A percentile compares a stretch with the other conserved stretches of the same genome.
Conservation (phyloP, 2,329 filamentous ascomycete species). For the Penicillium sumatraense region DNA sequence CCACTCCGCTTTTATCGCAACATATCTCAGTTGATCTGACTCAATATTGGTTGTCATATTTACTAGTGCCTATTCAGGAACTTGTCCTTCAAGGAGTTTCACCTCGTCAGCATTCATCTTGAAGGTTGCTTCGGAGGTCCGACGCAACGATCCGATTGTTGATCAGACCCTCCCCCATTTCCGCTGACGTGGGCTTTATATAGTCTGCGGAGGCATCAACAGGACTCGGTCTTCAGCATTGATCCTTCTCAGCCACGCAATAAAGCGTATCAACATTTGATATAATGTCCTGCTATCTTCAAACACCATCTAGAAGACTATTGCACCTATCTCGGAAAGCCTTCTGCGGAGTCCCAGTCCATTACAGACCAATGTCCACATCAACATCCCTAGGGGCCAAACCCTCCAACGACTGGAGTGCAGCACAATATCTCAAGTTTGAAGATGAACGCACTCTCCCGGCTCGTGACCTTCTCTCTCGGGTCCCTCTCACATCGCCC, state of each 20-base stretch:
- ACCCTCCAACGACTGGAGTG: conserved; percentile 55
- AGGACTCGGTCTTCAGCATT: too few species aligned
- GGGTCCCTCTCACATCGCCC: conserved; percentile 48
- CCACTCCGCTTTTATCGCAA: not conserved
- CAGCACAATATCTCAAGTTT: conserved; percentile 62
- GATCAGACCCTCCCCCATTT: not conserved
- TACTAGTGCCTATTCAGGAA: not conserved
- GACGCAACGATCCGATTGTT: too few species aligned
- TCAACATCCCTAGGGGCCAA: conserved; percentile 8
- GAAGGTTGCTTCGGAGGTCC: too few species aligned
- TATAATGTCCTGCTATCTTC: conserved; percentile 8
- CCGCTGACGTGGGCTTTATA: not conserved
- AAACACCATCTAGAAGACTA: conserved; percentile 6
- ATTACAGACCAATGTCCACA: conserved; percentile 13
- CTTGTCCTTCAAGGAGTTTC: not conserved
- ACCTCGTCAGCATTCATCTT: not conserved
- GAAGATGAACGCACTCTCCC: conserved; percentile 58
- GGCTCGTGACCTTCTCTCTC: conserved; percentile 58
- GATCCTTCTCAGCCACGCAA: not conserved
- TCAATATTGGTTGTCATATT: too few species aligned
- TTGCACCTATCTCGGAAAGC: conserved; percentile 8
- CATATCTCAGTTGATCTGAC: not conserved
- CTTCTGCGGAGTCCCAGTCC: conserved; percentile 4
- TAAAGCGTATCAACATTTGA: not conserved
- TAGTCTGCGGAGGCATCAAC: not conserved